Base-by-base conservation (phyloP, 208 protist genomes). In the Leishmania lainsoni region DNA sequence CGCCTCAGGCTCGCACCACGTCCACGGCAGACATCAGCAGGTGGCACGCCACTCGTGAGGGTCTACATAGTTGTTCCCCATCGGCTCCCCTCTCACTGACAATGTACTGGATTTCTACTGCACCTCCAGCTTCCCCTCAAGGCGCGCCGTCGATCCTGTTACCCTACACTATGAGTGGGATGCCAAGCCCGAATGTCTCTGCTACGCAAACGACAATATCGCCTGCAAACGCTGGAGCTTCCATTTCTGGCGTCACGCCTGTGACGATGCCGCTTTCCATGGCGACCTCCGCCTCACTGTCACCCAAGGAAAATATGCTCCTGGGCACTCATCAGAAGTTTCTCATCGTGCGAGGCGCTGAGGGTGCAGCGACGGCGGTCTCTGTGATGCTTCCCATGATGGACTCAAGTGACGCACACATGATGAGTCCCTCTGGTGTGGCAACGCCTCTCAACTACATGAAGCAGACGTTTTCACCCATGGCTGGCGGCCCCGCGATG, bases 71-170 rank as follows among this genome's bases (percentile, higher is more conserved):
- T 39, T 16, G 26, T 45, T 45, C 4, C 26, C 26, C 45, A 10
- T 35, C 22, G 1, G 29, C 69, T 54, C 69, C 69, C 45, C 61
- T 74, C 12, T 51, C 69, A 3, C 10, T 8, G 29, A 32, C 26
- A 58, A 75, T 75, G 71, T 75, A 75, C 71, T 75, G 71, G 71
- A 4, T n/a, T 35, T 16, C 51, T 26, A 35, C 42, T 14, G 22
- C 51, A 45, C 20, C 71, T n/a, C 14, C 71, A 5, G 49, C 29
- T 16, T 14, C 48, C 49, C 26, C 9, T 9, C n/a, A 75, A 20
- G 71, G 29, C 14, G 49, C 51, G 29, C 71, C 49, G 10, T 26
- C 49, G 26, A 32, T 22, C 5, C 8, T 5, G 45, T 45, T 49
- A 22, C 1, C 71, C 42, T 54, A 75, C 45, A 29, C 6, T 26